phyloP scores from a whole-genome alignment of 257 asterid species.

The Scutellaria barbata region DNA sequence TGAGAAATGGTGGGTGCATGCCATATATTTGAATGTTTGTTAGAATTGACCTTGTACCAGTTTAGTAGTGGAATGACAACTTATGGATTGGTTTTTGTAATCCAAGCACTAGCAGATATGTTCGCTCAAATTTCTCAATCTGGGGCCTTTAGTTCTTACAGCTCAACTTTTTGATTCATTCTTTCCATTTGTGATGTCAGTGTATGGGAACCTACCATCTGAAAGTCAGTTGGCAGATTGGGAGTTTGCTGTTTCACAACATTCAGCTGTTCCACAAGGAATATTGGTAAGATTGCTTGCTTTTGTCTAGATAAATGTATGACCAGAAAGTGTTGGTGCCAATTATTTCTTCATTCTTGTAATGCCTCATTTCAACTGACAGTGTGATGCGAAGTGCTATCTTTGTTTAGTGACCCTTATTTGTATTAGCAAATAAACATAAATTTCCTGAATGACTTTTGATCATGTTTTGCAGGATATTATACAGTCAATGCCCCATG shows the following conservation, averaged over 20 bases:
- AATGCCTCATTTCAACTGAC: not conserved
- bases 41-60: not conserved
- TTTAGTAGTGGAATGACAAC: slow-evolving; percentile 5
- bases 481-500: slow-evolving; percentile 98
- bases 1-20: slow-evolving; percentile 6
- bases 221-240: slow-evolving; percentile 86
- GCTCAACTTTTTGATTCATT: slow-evolving; percentile 7
- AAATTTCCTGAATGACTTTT: slow-evolving; percentile 38
- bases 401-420: slow-evolving; percentile 5
- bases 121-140: not conserved
- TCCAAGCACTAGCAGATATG: not conserved
- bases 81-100: not conserved
- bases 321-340: not conserved
- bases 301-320: not conserved
- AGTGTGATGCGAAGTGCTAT: slow-evolving; percentile 12
- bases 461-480: slow-evolving; percentile 75
- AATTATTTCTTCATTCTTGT: not conserved
- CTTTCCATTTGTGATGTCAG: slow-evolving; percentile 46
- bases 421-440: not conserved
- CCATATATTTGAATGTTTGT: not conserved
- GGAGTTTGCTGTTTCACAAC: slow-evolving; percentile 95
- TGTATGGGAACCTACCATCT: slow-evolving; percentile 93
- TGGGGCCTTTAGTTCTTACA: slow-evolving; percentile 6
- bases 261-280: slow-evolving; percentile 64
- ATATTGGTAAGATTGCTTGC: slow-evolving; percentile 43